Base-by-base conservation (phyloP, 164 flowering plant species). In the Liquidambar formosana region DNA sequence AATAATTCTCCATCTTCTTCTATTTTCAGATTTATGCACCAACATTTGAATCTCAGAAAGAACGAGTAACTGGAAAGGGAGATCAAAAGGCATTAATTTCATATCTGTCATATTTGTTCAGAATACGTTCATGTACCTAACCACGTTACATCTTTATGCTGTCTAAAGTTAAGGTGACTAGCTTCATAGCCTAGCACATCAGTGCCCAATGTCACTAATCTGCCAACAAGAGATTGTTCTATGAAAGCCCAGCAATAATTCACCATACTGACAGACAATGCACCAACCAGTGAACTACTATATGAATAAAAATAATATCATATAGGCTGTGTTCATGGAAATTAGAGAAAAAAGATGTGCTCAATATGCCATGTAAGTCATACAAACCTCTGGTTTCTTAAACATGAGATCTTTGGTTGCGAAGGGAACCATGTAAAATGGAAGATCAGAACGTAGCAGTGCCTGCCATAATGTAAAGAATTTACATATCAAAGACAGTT, bases 401-500 rank as follows among this genome's bases (percentile, higher is more conserved):
- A 93, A 91, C 47, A 64, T 57, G 46, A 95, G 85, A 77, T 89
- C 93, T 52, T 64, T 69, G 10, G 91, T 81, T 26, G 76, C 66
- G 75, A 87, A 91, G 10, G 99, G 99, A 63, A 92, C 97, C 89
- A 95, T 88, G 82, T 95, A 92, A 73, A 70, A 75, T 47, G 99
- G 99, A 71, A 95, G 93, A 78, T 95, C 99, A n/a, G 82, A 82
- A 12, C 97, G 94, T 56, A 95, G 69, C 57, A 79, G 70, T 63
- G 86, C 97, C 98, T 93, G 89, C 65, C 53, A 74, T 41, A 28
- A 65, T 12, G 65, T 54, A 27, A 53, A 47, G 25, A 16, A 10
- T 45, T 11, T 8, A 49, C 38, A 19, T 41, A 47, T 61, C n/a
- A 54, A 23, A 19, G 47, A n/a, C 13, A 49, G 5, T 27, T 12